A percentile compares a stretch with the other conserved stretches of the same genome.
Evolutionary conservation across 176 grass and related monocot genomes (phyloP).

Genomic region (Rhynchospora breviuscula): DNA sequence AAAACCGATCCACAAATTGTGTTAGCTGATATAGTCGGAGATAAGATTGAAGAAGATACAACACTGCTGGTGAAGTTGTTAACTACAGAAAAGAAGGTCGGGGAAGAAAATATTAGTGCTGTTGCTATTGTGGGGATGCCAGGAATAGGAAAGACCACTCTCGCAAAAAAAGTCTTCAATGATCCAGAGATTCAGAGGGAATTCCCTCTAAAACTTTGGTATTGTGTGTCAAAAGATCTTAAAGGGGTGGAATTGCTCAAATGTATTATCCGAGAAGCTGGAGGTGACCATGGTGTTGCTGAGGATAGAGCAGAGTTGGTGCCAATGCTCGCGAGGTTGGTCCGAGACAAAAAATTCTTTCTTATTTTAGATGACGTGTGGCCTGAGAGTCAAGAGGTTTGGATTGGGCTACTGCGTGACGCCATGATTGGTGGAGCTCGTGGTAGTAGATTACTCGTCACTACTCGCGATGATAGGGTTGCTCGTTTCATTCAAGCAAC

Average conservation of each 20-base stretch:
- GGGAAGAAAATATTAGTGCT: background rate
- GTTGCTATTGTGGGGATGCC: slow-evolving; percentile 31
- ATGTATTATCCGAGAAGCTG: slow-evolving; percentile 1
- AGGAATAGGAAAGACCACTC: slow-evolving; percentile 49
- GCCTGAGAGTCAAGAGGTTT: slow-evolving; percentile 15
- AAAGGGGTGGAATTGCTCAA: slow-evolving; percentile 14
- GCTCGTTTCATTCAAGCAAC: slow-evolving; percentile 11
- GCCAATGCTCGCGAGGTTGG: background rate
- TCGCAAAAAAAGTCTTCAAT: slow-evolving; percentile 38
- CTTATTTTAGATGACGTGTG: slow-evolving; percentile 35
- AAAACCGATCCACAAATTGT: background rate
- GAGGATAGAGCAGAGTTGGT: background rate
- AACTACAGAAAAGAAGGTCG: background rate
- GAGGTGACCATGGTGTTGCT: background rate
- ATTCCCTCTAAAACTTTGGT: slow-evolving; percentile 28
- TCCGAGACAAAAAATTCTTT: slow-evolving; percentile 23
- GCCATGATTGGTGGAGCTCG: background rate
- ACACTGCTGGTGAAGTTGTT: slow-evolving; percentile 21
- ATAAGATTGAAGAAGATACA: background rate
- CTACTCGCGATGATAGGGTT: slow-evolving; percentile 27
- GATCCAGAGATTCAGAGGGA: background rate
- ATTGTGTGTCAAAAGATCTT: slow-evolving; percentile 28
- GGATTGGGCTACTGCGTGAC: slow-evolving; percentile 8
- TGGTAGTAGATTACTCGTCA: slow-evolving; percentile 5
- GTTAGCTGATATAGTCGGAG: slow-evolving; percentile 26